Evolutionary conservation across 169 alveolate species (phyloP).

Genomic region (Plasmodium gonderi): DNA sequence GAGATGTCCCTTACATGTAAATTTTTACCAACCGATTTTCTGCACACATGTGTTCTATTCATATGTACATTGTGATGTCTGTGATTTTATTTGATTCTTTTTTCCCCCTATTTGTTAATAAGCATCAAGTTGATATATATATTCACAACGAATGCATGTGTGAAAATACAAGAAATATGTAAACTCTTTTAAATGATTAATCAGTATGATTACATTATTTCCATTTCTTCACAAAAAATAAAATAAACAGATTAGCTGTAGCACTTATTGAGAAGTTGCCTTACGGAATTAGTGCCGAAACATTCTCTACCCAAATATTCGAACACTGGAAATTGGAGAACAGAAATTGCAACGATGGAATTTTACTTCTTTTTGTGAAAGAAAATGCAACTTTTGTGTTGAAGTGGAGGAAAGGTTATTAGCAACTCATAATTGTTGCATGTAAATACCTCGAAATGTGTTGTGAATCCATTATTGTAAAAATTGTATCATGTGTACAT

Average conservation of each 20-base stretch:
- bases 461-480: not conserved
- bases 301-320: slow-evolving; percentile 41
- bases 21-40: not conserved
- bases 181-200: not conserved
- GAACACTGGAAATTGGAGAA: slow-evolving; percentile 65
- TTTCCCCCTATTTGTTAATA: not conserved
- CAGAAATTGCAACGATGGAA: slow-evolving; percentile 51
- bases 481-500: not conserved
- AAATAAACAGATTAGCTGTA: slow-evolving; percentile 44
- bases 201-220: not conserved
- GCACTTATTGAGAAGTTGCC: slow-evolving; percentile 48
- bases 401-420: slow-evolving; percentile 67
- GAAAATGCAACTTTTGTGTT: slow-evolving; percentile 43
- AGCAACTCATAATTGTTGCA: not conserved
- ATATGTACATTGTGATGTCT: not conserved
- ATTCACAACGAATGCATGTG: not conserved
- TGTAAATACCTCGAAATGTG: not conserved
- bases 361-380: slow-evolving; percentile 65
- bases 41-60: not conserved
- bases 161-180: not conserved
- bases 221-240: not conserved
- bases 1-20: slow-evolving; percentile 70
- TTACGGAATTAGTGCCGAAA: slow-evolving; percentile 71
- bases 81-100: too few species aligned
- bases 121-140: not conserved